phyloP scores from a whole-genome alignment of 345 rosid genomes.

The Populus nigra region DNA sequence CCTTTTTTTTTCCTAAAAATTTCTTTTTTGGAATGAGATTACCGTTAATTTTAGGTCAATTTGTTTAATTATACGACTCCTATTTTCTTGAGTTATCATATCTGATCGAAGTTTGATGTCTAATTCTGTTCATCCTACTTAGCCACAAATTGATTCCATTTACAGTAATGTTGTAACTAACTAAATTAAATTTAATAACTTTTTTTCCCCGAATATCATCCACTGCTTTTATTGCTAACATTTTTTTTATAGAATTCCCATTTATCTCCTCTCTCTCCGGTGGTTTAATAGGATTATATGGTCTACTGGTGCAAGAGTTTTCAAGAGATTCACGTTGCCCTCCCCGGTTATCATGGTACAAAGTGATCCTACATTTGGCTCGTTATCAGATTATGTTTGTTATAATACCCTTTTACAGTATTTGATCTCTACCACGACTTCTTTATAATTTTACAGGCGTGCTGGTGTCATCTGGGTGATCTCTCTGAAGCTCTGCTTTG shows the following conservation, averaged over 20 bases:
- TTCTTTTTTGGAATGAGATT: background rate
- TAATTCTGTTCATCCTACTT: background rate
- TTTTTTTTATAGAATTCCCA: too few species aligned
- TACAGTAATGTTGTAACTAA: too few species aligned
- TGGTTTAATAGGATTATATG: conserved; percentile 22
- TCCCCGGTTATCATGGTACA: conserved; percentile 26
- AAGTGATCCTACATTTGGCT: background rate
- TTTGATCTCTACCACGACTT: background rate
- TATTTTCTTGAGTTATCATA: background rate
- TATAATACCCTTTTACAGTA: background rate
- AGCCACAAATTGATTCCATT: too few species aligned
- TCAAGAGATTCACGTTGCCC: conserved; percentile 28
- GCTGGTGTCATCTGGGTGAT: conserved; percentile 81
- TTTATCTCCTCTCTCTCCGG: too few species aligned
- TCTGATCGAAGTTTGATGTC: background rate
- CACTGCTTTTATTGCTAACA: too few species aligned
- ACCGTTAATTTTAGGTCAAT: background rate
- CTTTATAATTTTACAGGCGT: conserved; percentile 45
- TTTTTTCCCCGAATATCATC: too few species aligned
- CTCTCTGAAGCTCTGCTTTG: conserved; percentile 68
- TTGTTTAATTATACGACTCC: background rate
- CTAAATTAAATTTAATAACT: too few species aligned
- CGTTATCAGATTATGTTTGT: background rate
- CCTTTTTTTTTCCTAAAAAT: background rate
- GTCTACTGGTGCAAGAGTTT: conserved; percentile 29